Evolutionary conservation across 148 eudicot species (phyloP).

Genomic region (Camellia japonica): DNA sequence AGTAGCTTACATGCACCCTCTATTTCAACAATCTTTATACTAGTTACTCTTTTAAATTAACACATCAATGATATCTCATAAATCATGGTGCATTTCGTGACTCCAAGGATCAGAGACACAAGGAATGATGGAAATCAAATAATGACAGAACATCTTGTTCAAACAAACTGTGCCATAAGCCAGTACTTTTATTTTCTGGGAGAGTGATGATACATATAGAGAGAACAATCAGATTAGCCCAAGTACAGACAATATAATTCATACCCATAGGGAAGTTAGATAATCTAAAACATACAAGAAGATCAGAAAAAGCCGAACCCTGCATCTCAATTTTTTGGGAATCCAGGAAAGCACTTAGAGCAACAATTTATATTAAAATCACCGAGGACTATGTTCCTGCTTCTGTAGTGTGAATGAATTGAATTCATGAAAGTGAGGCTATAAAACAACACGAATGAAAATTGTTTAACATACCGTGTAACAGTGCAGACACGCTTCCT

Average conservation of each 20-base stretch:
- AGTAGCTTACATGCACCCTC: too few relatives aligned
- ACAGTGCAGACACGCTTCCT: constrained; percentile 61
- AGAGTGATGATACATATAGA: not conserved
- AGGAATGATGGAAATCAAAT: too few relatives aligned
- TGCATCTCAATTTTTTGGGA: not conserved
- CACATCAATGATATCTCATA: too few relatives aligned
- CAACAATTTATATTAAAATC: not conserved
- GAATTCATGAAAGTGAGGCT: not conserved
- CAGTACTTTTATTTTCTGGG: not conserved
- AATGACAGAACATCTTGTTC: too few relatives aligned
- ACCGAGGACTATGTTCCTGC: not conserved
- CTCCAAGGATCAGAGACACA: too few relatives aligned
- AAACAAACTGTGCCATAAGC: not conserved
- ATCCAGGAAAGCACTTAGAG: not conserved
- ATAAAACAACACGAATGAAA: not conserved
- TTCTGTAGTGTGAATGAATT: not conserved
- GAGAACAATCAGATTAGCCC: not conserved
- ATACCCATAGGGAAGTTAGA: not conserved
- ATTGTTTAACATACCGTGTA: constrained; percentile 58
- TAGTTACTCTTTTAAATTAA: too few relatives aligned
- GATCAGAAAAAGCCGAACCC: not conserved
- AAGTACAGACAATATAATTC: not conserved
- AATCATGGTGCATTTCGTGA: too few relatives aligned
- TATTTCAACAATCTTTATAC: too few relatives aligned
- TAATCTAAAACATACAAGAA: not conserved